Evolutionary conservation across 768 basidiomycete genomes (phyloP).

Genomic region (Hygrophoropsis aurantiaca): DNA sequence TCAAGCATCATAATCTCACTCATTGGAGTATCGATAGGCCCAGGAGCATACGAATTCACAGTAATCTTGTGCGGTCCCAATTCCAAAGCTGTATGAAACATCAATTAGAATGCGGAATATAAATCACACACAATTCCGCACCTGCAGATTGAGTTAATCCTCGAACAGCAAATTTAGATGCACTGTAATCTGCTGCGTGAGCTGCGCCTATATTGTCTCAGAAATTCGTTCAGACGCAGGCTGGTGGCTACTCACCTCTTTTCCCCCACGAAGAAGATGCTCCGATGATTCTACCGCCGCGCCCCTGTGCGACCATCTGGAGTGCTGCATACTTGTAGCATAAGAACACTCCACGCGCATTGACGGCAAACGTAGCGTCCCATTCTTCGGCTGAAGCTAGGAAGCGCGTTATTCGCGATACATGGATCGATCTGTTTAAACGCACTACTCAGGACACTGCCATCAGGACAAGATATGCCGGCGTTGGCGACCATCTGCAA

Average conservation of each 20-base stretch:
- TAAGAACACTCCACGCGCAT: conserved; percentile 30
- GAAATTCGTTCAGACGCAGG: neutral
- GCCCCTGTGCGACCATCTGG: conserved; percentile 15
- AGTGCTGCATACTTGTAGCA: conserved; percentile 18
- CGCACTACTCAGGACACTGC: neutral
- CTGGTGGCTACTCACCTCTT: conserved; percentile 17
- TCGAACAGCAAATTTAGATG: conserved; percentile 21
- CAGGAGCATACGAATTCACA: conserved; percentile 39
- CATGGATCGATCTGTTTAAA: neutral
- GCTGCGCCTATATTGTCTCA: conserved; percentile 21
- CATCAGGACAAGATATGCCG: conserved; percentile 6
- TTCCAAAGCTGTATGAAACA: conserved; percentile 29
- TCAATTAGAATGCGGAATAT: neutral
- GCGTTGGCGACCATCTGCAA: conserved; percentile 21
- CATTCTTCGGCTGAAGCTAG: conserved; percentile 26
- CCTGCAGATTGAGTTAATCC: conserved; percentile 23
- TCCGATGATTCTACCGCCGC: conserved; percentile 7
- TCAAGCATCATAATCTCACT: conserved; percentile 14
- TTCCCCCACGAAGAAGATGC: conserved; percentile 2
- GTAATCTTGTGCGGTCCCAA: conserved; percentile 38
- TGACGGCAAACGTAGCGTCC: conserved; percentile 26
- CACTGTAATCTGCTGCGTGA: conserved; percentile 4
- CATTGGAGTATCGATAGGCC: conserved; percentile 20
- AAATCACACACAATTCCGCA: conserved; percentile 7
- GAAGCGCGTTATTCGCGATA: conserved; percentile 14